Evolutionary conservation across 495 filamentous ascomycete genomes (phyloP), one percentile per base, ranked within the genome.

Genomic region (Tuber microsphaerosporum): DNA sequence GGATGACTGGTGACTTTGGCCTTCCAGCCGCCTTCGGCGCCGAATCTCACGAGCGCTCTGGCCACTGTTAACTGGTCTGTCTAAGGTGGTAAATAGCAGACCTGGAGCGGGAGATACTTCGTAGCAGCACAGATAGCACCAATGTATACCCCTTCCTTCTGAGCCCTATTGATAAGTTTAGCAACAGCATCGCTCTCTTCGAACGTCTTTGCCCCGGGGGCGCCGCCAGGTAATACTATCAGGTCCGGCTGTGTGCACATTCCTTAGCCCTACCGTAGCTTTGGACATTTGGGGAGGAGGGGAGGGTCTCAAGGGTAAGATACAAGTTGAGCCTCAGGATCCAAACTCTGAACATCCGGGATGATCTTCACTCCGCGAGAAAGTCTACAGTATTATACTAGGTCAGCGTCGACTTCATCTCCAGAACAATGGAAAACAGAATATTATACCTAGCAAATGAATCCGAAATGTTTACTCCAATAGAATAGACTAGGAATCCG

Each of bases 1-100:
- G 77, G 77, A 43, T 79, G 77, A 14, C 77, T 79, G 1, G 77
- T 79, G 75, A 79, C 77, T 37, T 73, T 79, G 20, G 75, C 77
- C 41, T 75, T 77, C 34, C 37, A 70, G 31, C 41, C 76, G 42
- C 70, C 76, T 31, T 71, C 74, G 9, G 73, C n/a, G 39, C 68
- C 43, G 22, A 65, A 65, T 2, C 56, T 65, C 56, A 65, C 56
- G 26, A 65, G 56, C 1, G 56, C 56, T 65, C 56, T 65, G 14
- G 6, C 10, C 12, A 34, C 56, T 65, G 26, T 65, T 34, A 65
- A 34, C 26, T 31, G 14, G 31, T 34, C 26, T 34, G 26, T 17
- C 14, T 0, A 34, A 65, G 56, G 31, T 34, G 14, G 14, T 34
- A 1, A 16, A 65, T 17, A 7, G 14, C 2, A 16, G 14, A 14